Conservation (phyloP, 176 grass and related monocot species). For the Alloteropsis semialata region DNA sequence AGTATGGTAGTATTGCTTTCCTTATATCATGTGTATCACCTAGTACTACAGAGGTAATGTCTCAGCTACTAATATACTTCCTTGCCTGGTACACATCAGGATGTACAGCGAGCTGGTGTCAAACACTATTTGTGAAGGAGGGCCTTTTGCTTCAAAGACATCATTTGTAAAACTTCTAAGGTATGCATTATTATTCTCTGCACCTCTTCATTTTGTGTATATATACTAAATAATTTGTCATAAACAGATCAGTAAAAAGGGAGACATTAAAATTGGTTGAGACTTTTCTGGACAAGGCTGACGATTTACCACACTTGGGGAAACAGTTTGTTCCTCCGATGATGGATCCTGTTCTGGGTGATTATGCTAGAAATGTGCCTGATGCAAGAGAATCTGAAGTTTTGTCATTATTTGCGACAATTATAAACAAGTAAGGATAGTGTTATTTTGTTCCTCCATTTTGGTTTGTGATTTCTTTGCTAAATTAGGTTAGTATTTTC, state of each 20-base stretch:
- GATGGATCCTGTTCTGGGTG: slow-evolving; percentile 63
- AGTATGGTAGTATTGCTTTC: neutral
- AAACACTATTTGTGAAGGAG: slow-evolving; percentile 84
- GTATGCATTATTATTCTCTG: slow-evolving; percentile 26
- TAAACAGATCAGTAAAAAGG: slow-evolving; percentile 58
- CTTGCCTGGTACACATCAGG: slow-evolving; percentile 35
- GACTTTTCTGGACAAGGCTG: slow-evolving; percentile 72
- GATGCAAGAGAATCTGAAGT: slow-evolving; percentile 68
- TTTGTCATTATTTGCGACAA: slow-evolving; percentile 58
- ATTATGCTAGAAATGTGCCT: slow-evolving; percentile 67
- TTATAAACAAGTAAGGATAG: slow-evolving; percentile 67
- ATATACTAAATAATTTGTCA: neutral
- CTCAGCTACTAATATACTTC: neutral
- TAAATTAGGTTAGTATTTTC: neutral
- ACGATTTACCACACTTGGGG: slow-evolving; percentile 59
- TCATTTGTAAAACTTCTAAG: slow-evolving; percentile 73
- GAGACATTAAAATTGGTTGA: slow-evolving; percentile 70
- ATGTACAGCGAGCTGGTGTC: slow-evolving; percentile 98
- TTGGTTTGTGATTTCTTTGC: neutral
- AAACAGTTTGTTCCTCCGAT: slow-evolving; percentile 72
- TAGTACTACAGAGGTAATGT: neutral
- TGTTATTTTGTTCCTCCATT: neutral
- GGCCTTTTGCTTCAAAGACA: slow-evolving; percentile 84
- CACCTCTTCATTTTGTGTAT: neutral
- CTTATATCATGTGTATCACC: neutral